Base-by-base conservation (phyloP, 2,329 filamentous ascomycete genomes). In the Cercospora nicotianae region DNA sequence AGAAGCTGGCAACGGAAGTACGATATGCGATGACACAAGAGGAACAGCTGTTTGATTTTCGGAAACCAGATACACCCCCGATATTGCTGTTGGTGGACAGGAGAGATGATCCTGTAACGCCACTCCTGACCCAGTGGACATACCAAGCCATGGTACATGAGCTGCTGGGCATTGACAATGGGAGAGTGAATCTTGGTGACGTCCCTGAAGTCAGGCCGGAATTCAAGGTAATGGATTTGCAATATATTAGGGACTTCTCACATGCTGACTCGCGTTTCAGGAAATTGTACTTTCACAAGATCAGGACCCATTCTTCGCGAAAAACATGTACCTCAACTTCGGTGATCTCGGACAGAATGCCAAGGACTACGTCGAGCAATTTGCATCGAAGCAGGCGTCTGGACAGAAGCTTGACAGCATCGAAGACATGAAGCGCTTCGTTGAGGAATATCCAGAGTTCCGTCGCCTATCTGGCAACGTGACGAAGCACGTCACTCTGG, bases 101-200 rank as follows among this genome's bases (percentile, higher is more conserved):
- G 51, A 88, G 95, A 78, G 94, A 97, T 77, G 95, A 99, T 75
- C 94, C 95, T 0, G 91, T 98, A 61, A 99, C 95, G 3, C 95
- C 95, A 0, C 83, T 99, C 10, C 85, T 99, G 60, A 97, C 93
- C 2, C 95, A 99, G 78, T 99, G 95, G 95, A 99, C 95, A 28
- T 99, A 99, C 77, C 95, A 99, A 81, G 95, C 95, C n/a, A 99
- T 99, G 94, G 95, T 99, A 0, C 95, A 99, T 78, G 95, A 99
- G 76, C 83, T 98, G 1, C 84, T 99, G 12, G 95, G 95, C 5
- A 97, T 99, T 72, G 88, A 91, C 67, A 98, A 98, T 78, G 95
- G 95, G n/a, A 87, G 94, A 61, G 95, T 99, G 0, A 91, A 97
- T 76, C 84, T 99, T 36, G 91, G 90, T 70, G 87, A 92, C 65